phyloP scores from a whole-genome alignment of 192 early-diverging fungal species.

The Backusella morwellensis region DNA sequence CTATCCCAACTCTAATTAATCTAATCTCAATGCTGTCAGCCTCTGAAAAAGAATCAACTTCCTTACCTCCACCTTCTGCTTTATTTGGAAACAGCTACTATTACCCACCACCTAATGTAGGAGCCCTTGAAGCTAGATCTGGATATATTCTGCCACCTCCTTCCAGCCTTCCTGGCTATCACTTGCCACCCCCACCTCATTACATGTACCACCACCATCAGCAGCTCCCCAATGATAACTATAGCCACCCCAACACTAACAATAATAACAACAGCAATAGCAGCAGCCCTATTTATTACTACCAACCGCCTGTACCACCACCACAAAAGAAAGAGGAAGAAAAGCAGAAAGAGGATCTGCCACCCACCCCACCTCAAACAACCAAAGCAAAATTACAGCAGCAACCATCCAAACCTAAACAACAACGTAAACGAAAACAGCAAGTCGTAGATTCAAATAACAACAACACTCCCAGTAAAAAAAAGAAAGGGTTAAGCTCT shows the following conservation, averaged over 20 bases:
- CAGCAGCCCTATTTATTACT: background rate
- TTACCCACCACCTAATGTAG: slow-evolving; percentile 4
- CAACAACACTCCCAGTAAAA: background rate
- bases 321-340: background rate
- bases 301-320: background rate
- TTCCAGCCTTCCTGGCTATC: slow-evolving; percentile 20
- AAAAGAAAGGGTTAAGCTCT: background rate
- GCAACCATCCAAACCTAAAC: slow-evolving; percentile 14
- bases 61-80: slow-evolving; percentile 14
- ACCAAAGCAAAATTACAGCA: background rate
- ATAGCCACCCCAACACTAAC: background rate
- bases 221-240: background rate
- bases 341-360: background rate
- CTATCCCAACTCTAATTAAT: background rate
- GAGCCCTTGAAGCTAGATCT: background rate
- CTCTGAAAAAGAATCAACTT: background rate
- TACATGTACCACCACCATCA: slow-evolving; percentile 5
- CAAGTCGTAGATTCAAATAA: slow-evolving; percentile 1
- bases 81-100: slow-evolving; percentile 9
- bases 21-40: slow-evolving; percentile 6
- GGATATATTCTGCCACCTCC: slow-evolving; percentile 24
- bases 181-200: slow-evolving; percentile 12
- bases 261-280: background rate
- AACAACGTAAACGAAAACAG: slow-evolving; percentile 19
- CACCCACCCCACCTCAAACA: background rate